Evolutionary conservation across 768 basidiomycete genomes (phyloP).

Genomic region (Coprinopsis cinerea): DNA sequence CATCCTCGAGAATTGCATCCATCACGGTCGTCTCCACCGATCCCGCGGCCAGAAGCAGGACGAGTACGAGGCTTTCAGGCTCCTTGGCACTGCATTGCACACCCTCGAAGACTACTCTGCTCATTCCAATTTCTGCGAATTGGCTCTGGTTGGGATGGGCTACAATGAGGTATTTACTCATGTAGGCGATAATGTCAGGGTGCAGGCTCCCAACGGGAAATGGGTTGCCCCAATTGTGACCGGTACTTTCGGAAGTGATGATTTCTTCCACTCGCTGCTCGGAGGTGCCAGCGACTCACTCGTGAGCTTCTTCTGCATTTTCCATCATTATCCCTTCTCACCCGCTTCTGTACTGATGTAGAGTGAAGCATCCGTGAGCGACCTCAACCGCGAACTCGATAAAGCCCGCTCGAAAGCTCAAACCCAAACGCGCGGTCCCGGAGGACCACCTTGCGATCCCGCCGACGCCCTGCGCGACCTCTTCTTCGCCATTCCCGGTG

Average conservation of each 20-base stretch:
- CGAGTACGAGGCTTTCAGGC: conserved; percentile 72
- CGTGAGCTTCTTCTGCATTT: not conserved
- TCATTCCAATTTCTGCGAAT: conserved; percentile 88
- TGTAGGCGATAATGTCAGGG: conserved; percentile 73
- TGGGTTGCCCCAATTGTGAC: conserved; percentile 81
- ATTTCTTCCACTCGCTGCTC: conserved; percentile 73
- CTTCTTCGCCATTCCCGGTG: conserved; percentile 58
- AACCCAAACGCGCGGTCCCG: conserved; percentile 27
- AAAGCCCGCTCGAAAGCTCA: conserved; percentile 55
- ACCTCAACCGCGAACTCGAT: conserved; percentile 74
- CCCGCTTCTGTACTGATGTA: conserved; percentile 10
- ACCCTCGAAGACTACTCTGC: conserved; percentile 86
- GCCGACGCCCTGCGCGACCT: conserved; percentile 52
- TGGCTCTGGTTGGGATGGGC: conserved; percentile 70
- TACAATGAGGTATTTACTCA: conserved; percentile 76
- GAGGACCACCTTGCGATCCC: conserved; percentile 28
- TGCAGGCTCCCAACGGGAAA: conserved; percentile 70
- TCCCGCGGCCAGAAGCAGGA: conserved; percentile 55
- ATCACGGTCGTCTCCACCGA: conserved; percentile 63
- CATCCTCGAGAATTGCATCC: conserved; percentile 72
- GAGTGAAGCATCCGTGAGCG: conserved; percentile 68
- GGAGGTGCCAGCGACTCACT: conserved; percentile 40
- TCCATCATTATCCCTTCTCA: conserved; percentile 1
- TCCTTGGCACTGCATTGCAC: conserved; percentile 70
- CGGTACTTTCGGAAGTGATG: conserved; percentile 72